A percentile compares a stretch with the other conserved stretches of the same genome.
These are phyloP conservation scores for Picea engelmannii DNA, from an alignment of 83 land plant species.

Conservation along the genomic window DNA sequence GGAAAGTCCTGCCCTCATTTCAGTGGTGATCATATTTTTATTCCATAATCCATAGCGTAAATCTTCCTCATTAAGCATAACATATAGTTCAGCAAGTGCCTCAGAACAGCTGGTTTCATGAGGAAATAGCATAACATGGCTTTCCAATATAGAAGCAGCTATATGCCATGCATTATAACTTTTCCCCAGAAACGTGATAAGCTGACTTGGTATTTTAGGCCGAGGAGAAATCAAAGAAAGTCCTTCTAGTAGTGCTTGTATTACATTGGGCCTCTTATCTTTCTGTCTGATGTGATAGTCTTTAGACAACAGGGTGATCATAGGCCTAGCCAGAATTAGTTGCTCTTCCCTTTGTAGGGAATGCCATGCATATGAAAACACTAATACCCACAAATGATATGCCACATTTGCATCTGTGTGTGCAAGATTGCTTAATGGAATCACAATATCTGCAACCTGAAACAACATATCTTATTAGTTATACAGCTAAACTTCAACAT, in stretches of 20 bases:
- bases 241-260: slow-evolving; percentile 97
- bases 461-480: slow-evolving; percentile 5
- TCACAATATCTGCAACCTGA: slow-evolving; percentile 77
- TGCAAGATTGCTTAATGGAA: slow-evolving; percentile 90
- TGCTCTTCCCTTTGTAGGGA: slow-evolving; percentile 95
- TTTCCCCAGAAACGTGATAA: slow-evolving; percentile 96
- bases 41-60: slow-evolving; percentile 98
- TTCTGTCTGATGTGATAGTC: slow-evolving; percentile 97
- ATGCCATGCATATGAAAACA: slow-evolving; percentile 99
- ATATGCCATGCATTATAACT: slow-evolving; percentile 99
- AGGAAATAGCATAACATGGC: slow-evolving; percentile 94
- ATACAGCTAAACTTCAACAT: not conserved
- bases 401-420: slow-evolving; percentile 97
- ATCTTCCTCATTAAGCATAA: slow-evolving; percentile 95
- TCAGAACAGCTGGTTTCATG: slow-evolving; percentile 93
- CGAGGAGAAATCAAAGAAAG: slow-evolving; percentile 96
- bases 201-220: slow-evolving; percentile 98
- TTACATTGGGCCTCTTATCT: slow-evolving; percentile 92
- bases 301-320: slow-evolving; percentile 88
- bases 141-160: slow-evolving; percentile 86
- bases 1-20: slow-evolving; percentile 96
- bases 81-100: slow-evolving; percentile 96
- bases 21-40: slow-evolving; percentile 82
- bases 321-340: slow-evolving; percentile 89
- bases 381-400: slow-evolving; percentile 98